Conservation (phyloP, 2,329 filamentous ascomycete species). For the Epichloe gansuensis region DNA sequence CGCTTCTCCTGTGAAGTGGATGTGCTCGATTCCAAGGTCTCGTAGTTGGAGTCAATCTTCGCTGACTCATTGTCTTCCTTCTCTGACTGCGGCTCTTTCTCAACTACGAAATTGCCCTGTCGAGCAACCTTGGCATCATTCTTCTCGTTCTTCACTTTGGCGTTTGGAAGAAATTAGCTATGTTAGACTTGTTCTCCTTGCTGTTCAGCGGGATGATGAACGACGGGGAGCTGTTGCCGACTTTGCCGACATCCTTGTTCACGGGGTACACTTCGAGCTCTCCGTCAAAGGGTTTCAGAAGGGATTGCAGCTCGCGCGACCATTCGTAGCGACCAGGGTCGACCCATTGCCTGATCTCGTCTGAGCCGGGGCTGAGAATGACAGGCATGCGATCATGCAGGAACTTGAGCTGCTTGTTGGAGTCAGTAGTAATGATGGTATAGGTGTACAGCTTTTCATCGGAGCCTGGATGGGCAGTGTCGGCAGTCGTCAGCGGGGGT, state of each 20-base stretch:
- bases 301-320: conserved; percentile 62
- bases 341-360: conserved; percentile 61
- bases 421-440: conserved; percentile 83
- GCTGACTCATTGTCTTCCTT: not conserved
- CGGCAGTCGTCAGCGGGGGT: not conserved
- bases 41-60: not conserved
- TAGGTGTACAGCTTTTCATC: conserved; percentile 72
- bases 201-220: conserved; percentile 77
- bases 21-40: not conserved
- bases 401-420: conserved; percentile 71
- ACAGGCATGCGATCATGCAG: conserved; percentile 95
- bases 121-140: not conserved
- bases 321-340: conserved; percentile 61
- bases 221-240: conserved; percentile 74
- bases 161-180: conserved; percentile 75
- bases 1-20: conserved; percentile 10
- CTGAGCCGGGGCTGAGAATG: conserved; percentile 64
- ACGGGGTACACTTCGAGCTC: conserved; percentile 80
- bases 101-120: not conserved
- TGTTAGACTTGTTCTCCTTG: conserved; percentile 81
- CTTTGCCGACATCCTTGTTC: conserved; percentile 80
- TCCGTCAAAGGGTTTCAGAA: conserved; percentile 68
- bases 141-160: conserved; percentile 22
- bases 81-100: not conserved
- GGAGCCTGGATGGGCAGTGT: conserved; percentile 7